Conservation (phyloP, 2,329 filamentous ascomycete species). For the Calonectria fujianensis region DNA sequence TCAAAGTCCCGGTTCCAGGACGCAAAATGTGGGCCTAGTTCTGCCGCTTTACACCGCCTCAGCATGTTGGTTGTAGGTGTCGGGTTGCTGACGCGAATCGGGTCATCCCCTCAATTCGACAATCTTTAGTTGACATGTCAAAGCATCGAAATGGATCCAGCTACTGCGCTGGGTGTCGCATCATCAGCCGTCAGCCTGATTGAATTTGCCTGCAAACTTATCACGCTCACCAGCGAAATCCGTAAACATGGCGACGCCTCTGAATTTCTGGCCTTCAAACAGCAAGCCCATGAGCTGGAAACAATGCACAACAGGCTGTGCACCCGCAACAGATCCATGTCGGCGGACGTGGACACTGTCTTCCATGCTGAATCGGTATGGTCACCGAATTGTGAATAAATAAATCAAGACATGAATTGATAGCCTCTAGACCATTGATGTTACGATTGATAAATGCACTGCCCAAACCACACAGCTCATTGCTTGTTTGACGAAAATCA, state of each 20-base stretch:
- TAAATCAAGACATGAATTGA: neutral
- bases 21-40: neutral
- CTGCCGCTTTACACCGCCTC: neutral
- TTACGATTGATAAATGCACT: constrained; percentile 5
- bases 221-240: neutral
- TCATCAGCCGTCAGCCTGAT: constrained; percentile 7
- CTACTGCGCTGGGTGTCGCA: constrained; percentile 5
- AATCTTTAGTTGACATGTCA: neutral
- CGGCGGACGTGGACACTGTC: neutral
- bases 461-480: neutral
- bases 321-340: neutral
- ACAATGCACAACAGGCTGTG: constrained; percentile 2
- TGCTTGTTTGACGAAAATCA: neutral
- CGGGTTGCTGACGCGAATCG: neutral
- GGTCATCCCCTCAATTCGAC: neutral
- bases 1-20: neutral
- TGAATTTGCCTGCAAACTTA: constrained; percentile 1
- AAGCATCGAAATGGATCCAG: neutral
- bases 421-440: neutral
- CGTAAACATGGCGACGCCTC: constrained; percentile 8
- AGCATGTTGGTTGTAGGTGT: neutral
- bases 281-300: constrained; percentile 2
- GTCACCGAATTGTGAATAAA: neutral
- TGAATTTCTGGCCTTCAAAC: neutral
- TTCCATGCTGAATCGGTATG: constrained; percentile 1